A percentile compares a stretch with the other conserved stretches of the same genome.
Evolutionary conservation across 306 rosid species (phyloP).

Genomic region (Rosa multiflora): DNA sequence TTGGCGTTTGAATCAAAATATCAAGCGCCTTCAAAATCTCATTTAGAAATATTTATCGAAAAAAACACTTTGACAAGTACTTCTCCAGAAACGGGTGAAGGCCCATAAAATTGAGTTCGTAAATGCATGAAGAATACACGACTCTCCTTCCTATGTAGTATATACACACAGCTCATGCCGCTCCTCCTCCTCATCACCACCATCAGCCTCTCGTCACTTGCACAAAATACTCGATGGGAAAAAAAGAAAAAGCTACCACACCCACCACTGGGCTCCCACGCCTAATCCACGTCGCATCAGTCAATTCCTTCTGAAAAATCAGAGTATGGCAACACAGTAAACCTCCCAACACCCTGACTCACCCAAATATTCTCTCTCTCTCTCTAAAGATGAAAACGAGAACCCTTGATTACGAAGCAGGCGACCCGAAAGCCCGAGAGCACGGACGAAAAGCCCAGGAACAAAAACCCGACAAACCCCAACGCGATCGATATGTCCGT

Average conservation of each 20-base stretch:
- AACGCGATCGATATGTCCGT: slow-evolving; percentile 63
- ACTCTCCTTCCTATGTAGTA: neutral
- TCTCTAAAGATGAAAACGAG: slow-evolving; percentile 71
- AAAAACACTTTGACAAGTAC: neutral
- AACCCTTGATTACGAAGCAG: slow-evolving; percentile 79
- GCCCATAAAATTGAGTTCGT: neutral
- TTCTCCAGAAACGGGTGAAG: neutral
- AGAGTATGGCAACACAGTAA: slow-evolving; percentile 21
- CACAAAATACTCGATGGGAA: neutral
- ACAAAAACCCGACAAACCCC: slow-evolving; percentile 80
- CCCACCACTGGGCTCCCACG: neutral
- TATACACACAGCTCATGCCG: neutral
- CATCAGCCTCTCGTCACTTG: neutral
- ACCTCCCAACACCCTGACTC: slow-evolving; percentile 18
- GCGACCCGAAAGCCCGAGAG: slow-evolving; percentile 88
- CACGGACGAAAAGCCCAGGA: slow-evolving; percentile 77
- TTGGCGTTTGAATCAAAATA: neutral
- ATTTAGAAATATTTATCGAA: too few species aligned
- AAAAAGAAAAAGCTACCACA: neutral
- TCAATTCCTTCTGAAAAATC: slow-evolving; percentile 6
- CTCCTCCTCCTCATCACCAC: neutral
- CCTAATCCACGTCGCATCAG: neutral
- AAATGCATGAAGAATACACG: neutral
- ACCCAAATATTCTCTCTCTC: slow-evolving; percentile 28
- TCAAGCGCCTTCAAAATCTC: neutral